These are phyloP conservation scores for Trametes meyenii DNA, from an alignment of 768 basidiomycete genomes.

Conservation along the genomic window DNA sequence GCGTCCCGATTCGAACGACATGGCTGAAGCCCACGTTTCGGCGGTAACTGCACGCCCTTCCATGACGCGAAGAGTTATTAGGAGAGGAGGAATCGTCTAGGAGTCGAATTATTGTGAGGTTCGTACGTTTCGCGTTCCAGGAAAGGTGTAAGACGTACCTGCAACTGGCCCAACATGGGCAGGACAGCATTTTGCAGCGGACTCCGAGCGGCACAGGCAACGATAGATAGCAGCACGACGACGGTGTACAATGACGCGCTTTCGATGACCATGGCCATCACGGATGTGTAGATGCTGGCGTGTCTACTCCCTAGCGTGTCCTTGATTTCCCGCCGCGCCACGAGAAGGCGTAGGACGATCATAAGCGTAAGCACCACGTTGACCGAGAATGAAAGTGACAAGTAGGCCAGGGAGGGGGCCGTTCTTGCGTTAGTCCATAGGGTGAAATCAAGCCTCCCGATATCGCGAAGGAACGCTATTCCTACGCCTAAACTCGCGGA, in stretches of 20 bases:
- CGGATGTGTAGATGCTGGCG: conserved; percentile 16
- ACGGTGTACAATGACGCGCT: conserved; percentile 29
- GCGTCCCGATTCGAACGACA: not conserved
- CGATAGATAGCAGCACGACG: conserved; percentile 21
- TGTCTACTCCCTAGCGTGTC: not conserved
- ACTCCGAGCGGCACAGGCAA: conserved; percentile 24
- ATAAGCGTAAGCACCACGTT: conserved; percentile 26
- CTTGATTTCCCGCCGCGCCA: conserved; percentile 1
- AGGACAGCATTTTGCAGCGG: conserved; percentile 29
- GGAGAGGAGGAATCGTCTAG: conserved; percentile 28
- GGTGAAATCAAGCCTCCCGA: conserved; percentile 18
- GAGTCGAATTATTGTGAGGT: not conserved
- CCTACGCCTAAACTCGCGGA: not conserved
- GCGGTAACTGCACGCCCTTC: conserved; percentile 19
- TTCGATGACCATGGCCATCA: conserved; percentile 28
- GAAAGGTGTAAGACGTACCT: conserved; percentile 18
- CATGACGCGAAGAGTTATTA: conserved; percentile 26
- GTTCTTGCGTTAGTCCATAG: conserved; percentile 24
- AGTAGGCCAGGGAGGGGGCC: conserved; percentile 24
- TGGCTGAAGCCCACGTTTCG: conserved; percentile 1
- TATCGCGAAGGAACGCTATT: conserved; percentile 9
- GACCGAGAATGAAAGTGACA: conserved; percentile 25
- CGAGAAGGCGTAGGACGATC: conserved; percentile 25
- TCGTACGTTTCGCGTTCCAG: not conserved
- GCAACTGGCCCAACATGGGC: conserved; percentile 31